Percentiles rank a stretch among this genome's conserved stretches.
These are phyloP conservation scores for Inga laurina DNA, from an alignment of 306 rosid genomes.

Conservation along the genomic window DNA sequence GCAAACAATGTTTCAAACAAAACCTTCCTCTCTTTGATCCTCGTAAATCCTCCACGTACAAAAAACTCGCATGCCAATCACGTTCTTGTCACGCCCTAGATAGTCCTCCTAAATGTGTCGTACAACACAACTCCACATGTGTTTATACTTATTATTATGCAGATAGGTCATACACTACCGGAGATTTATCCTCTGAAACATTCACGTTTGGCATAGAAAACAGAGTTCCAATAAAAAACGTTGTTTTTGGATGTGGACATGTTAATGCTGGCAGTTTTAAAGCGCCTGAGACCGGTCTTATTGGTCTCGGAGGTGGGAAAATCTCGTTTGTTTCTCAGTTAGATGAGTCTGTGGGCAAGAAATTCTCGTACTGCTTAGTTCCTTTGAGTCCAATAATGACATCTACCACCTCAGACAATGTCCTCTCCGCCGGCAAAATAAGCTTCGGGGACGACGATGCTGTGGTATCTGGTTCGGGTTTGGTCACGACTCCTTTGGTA, in stretches of 20 bases:
- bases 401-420: not conserved
- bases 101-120: not conserved
- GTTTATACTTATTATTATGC: constrained; percentile 44
- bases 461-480: constrained; percentile 11
- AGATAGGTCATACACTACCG: constrained; percentile 48
- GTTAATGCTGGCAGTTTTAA: constrained; percentile 47
- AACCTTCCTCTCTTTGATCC: constrained; percentile 46
- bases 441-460: constrained; percentile 46
- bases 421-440: constrained; percentile 42
- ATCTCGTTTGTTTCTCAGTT: constrained; percentile 65
- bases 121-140: not conserved
- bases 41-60: constrained; percentile 42
- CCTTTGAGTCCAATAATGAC: not conserved
- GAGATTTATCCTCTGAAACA: constrained; percentile 43
- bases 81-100: constrained; percentile 24
- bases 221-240: not conserved
- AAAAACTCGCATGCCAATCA: constrained; percentile 32
- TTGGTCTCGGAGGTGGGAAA: constrained; percentile 56
- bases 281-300: constrained; percentile 40
- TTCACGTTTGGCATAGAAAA: constrained; percentile 27
- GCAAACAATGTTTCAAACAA: constrained; percentile 50
- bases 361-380: constrained; percentile 62
- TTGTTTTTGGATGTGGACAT: constrained; percentile 58
- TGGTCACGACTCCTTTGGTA: constrained; percentile 41
- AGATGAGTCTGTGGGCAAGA: constrained; percentile 9